phyloP scores from a whole-genome alignment of 139 green algal species.

The Spirogloea muscicola region DNA sequence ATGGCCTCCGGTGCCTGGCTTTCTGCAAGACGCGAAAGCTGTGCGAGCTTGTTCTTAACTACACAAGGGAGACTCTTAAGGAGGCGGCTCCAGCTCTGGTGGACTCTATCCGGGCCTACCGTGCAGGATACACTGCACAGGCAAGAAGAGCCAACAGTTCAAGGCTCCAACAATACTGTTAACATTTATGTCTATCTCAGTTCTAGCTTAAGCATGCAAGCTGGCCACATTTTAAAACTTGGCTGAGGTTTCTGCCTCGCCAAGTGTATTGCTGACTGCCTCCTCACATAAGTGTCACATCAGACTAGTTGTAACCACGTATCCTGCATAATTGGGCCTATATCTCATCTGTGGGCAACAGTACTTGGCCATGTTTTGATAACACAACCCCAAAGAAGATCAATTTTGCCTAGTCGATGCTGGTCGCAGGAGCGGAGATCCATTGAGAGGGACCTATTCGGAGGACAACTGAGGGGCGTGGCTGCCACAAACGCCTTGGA shows the following conservation, averaged over 20 bases:
- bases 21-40: slow-evolving; percentile 96
- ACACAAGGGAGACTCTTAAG: slow-evolving; percentile 56
- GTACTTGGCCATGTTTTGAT: background rate
- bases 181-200: background rate
- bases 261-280: background rate
- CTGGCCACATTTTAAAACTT: no score
- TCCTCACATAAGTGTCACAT: background rate
- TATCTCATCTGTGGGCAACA: background rate
- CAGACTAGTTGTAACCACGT: background rate
- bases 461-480: slow-evolving; percentile 60
- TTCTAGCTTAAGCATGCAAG: background rate
- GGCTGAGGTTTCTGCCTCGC: background rate
- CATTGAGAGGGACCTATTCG: slow-evolving; percentile 49
- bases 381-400: no score
- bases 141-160: background rate
- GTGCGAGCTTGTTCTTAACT: slow-evolving; percentile 86
- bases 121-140: slow-evolving; percentile 35
- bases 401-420: background rate
- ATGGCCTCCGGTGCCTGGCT: slow-evolving; percentile 83
- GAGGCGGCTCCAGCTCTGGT: slow-evolving; percentile 63
- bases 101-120: slow-evolving; percentile 65
- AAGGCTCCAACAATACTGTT: background rate
- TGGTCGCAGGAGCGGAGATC: slow-evolving; percentile 30
- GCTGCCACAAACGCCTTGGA: slow-evolving; percentile 93
- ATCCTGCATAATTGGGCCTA: background rate